Conservation (phyloP, 345 rosid genomes). For the Kernera saxatilis region DNA sequence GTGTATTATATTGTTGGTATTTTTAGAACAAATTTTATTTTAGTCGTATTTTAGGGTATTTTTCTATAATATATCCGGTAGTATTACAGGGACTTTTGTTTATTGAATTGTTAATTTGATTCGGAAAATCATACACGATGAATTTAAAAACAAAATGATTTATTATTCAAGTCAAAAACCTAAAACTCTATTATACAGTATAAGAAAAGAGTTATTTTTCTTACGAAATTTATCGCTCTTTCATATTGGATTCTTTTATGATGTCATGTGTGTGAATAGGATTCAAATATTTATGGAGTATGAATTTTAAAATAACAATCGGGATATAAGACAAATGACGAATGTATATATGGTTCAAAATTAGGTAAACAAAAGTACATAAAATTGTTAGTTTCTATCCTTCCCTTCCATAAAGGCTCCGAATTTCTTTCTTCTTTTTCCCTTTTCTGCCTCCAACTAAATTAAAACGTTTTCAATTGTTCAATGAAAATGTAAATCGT, state of each 20-base stretch:
- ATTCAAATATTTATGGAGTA: background rate
- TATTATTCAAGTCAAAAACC: background rate
- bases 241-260: constrained; percentile 2
- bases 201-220: background rate
- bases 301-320: background rate
- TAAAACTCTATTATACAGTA: too few relatives aligned
- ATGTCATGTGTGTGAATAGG: constrained; percentile 12
- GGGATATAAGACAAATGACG: constrained; percentile 3
- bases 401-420: constrained; percentile 22
- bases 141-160: background rate
- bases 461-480: constrained; percentile 29
- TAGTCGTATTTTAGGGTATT: too few relatives aligned
- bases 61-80: too few relatives aligned
- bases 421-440: constrained; percentile 30
- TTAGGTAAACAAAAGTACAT: constrained; percentile 31
- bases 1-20: too few relatives aligned
- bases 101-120: too few relatives aligned
- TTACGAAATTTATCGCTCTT: background rate
- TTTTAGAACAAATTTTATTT: too few relatives aligned
- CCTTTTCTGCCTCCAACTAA: background rate
- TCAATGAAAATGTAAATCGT: constrained; percentile 15
- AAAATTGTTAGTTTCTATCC: constrained; percentile 27
- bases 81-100: too few relatives aligned
- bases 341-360: constrained; percentile 5
- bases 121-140: too few relatives aligned